phyloP scores from a whole-genome alignment of 106 monocot species.

The Narthecium ossifragum region DNA sequence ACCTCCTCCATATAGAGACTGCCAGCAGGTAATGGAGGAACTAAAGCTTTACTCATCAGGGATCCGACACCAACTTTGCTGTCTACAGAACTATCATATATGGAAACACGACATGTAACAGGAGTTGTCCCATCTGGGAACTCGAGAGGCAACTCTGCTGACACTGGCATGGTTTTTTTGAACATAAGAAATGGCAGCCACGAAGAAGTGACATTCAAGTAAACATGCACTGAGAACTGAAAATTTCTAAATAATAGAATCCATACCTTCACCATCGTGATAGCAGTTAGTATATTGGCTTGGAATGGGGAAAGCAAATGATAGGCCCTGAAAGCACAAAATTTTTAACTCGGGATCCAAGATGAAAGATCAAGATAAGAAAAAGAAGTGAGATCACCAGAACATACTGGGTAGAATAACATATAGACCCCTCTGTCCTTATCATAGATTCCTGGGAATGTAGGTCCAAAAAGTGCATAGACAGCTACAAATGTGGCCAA shows the following conservation, averaged over 20 bases:
- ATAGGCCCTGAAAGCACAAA: slow-evolving; percentile 55
- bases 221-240: slow-evolving; percentile 4
- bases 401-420: slow-evolving; percentile 79
- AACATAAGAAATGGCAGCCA: slow-evolving; percentile 3
- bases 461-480: slow-evolving; percentile 87
- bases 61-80: slow-evolving; percentile 89
- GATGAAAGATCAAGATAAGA: slow-evolving; percentile 1
- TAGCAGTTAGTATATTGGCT: slow-evolving; percentile 65
- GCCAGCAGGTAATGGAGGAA: slow-evolving; percentile 75
- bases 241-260: neutral
- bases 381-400: slow-evolving; percentile 1
- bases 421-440: slow-evolving; percentile 86
- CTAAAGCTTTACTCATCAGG: slow-evolving; percentile 69
- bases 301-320: slow-evolving; percentile 95
- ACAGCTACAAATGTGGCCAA: slow-evolving; percentile 85
- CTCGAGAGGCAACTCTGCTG: slow-evolving; percentile 83
- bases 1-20: slow-evolving; percentile 97
- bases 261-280: slow-evolving; percentile 67
- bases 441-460: slow-evolving; percentile 90
- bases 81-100: slow-evolving; percentile 78
- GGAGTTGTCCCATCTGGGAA: slow-evolving; percentile 99
- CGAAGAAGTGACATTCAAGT: neutral
- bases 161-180: slow-evolving; percentile 55
- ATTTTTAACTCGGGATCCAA: slow-evolving; percentile 1
- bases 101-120: slow-evolving; percentile 78